Base-by-base conservation (phyloP, 1,284 basidiomycete genomes). In the Tylopilus sp. region DNA sequence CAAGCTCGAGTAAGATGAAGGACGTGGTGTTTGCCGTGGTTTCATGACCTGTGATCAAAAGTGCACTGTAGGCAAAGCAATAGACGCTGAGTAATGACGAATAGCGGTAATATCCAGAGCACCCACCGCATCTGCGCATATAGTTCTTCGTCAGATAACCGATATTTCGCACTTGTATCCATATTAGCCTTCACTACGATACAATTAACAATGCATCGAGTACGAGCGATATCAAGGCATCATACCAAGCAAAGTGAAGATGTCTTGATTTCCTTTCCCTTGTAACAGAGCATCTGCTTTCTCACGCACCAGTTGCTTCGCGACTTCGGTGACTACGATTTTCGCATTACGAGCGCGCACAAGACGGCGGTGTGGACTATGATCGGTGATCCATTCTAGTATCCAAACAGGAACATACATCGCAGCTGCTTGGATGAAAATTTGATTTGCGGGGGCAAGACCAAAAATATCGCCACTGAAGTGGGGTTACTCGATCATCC, bases 111-210 rank as follows among this genome's bases (percentile, higher is more conserved):
- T 7, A 6, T 36, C 1, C 8, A 53, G 26, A 29, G 51, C 47
- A 24, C 68, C 0, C 58, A 84, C 84, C 84, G 76, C 82, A 91
- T 86, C 71, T 88, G 86, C 1, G 86, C 78, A 2, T 86, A 69
- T 70, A 90, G 75, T 68, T 89, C 89, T 39, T 83, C 81, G 18
- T 87, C 83, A 12, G 69, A 82, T 60, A 90, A 74, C 58, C 79
- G 78, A 15, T 74, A 76, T 62, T 78, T 82, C 52, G 80, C 81
- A 19, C 83, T 74, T 61, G 84, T 81, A 6, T 83, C 82, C 51
- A 78, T 77, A 69, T 89, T 89, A 5, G 87, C 87, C 69, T 82
- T 83, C 38, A 88, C 89, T 88, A 51, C 1, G 32, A 44, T n/a
- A 29, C 33, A 16, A 58, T 73, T 16, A 67, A 49, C 38, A 1